A percentile compares a stretch with the other conserved stretches of the same genome.
phyloP scores from a whole-genome alignment of 208 protist species.

The Crithidia bombi region DNA sequence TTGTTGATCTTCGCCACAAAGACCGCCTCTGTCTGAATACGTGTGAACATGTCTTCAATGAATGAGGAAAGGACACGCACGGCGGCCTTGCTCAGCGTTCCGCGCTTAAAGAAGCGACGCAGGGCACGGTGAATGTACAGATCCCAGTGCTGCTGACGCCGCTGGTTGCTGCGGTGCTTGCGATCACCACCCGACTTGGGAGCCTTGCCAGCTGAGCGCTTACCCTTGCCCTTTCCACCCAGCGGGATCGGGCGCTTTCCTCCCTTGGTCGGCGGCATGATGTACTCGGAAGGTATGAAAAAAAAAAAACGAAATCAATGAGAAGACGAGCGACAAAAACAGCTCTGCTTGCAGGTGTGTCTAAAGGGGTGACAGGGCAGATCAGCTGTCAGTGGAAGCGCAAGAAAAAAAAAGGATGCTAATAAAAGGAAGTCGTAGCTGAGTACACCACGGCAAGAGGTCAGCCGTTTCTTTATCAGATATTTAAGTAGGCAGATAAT shows the following conservation, averaged over 20 bases:
- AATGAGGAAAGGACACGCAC: conserved; percentile 99
- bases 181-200: conserved; percentile 78
- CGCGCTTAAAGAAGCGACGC: conserved; percentile 97
- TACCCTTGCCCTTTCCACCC: conserved; percentile 97
- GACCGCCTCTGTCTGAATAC: conserved; percentile 96
- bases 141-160: conserved; percentile 90
- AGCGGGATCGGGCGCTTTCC: conserved; percentile 86
- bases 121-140: conserved; percentile 96
- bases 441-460: too few relatives aligned
- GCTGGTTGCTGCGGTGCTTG: conserved; percentile 60
- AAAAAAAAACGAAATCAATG: conserved; percentile 18
- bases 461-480: too few relatives aligned
- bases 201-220: conserved; percentile 96
- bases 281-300: conserved; percentile 13
- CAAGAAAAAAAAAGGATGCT: not conserved
- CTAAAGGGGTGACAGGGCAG: not conserved
- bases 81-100: conserved; percentile 96
- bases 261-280: conserved; percentile 89
- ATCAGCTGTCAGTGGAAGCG: not conserved
- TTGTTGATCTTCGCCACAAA: conserved; percentile 98
- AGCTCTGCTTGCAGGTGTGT: not conserved
- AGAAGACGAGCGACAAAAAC: not conserved
- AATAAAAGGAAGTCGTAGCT: conserved; percentile 1
- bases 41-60: conserved; percentile 99
- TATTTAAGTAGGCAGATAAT: too few relatives aligned